Evolutionary conservation across 1,284 basidiomycete species (phyloP).

Genomic region (Porogramme epimiltina): DNA sequence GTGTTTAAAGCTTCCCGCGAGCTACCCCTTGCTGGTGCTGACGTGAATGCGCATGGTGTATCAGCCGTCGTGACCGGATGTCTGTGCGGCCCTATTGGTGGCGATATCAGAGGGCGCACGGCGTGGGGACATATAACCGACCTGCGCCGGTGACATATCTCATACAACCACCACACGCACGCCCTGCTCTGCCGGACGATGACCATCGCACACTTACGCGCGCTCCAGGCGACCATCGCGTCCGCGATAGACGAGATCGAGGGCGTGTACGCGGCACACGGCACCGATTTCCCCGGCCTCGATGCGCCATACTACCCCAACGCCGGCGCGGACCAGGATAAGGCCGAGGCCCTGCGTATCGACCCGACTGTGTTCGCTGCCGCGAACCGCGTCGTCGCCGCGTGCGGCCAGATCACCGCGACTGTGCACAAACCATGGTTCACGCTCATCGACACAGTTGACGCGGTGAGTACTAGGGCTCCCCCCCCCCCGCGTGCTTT

Average conservation of each 20-base stretch:
- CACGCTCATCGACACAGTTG: constrained; percentile 1
- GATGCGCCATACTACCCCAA: constrained; percentile 46
- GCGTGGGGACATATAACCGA: too few relatives aligned
- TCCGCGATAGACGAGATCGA: constrained; percentile 10
- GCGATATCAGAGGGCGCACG: too few relatives aligned
- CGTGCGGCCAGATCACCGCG: constrained; percentile 57
- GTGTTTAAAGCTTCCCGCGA: too few relatives aligned
- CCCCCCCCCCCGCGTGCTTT: not conserved
- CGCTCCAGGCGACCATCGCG: constrained; percentile 9
- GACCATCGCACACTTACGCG: constrained; percentile 8
- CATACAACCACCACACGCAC: too few relatives aligned
- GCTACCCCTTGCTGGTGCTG: too few relatives aligned
- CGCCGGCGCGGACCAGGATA: constrained; percentile 23
- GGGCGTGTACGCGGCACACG: not conserved
- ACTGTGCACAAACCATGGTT: constrained; percentile 43
- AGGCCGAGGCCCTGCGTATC: constrained; percentile 49
- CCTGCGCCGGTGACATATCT: too few relatives aligned
- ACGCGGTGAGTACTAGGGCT: not conserved
- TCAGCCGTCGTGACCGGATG: too few relatives aligned
- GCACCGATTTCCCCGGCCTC: constrained; percentile 61
- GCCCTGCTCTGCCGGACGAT: too few relatives aligned
- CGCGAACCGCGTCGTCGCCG: constrained; percentile 58
- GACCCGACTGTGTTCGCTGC: constrained; percentile 55
- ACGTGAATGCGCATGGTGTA: too few relatives aligned
- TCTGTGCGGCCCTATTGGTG: too few relatives aligned